Evolutionary conservation across 208 protist genomes (phyloP).

Genomic region (Zelonia costaricensis): DNA sequence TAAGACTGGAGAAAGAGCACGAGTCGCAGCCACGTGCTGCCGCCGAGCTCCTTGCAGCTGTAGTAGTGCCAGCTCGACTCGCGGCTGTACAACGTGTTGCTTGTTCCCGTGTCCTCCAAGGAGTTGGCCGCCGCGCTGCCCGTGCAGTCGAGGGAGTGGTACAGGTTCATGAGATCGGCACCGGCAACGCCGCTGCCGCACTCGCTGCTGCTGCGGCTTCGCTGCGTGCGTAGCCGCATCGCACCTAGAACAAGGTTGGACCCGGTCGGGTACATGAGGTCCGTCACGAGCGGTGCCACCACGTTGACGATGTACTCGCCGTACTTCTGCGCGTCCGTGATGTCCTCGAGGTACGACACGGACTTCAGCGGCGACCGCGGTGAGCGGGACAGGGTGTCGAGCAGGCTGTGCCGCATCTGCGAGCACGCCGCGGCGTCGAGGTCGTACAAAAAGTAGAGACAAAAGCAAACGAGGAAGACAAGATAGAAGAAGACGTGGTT

Average conservation of each 20-base stretch:
- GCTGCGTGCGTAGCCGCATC: slow-evolving; percentile 39
- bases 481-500: slow-evolving; percentile 15
- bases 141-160: slow-evolving; percentile 5
- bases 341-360: slow-evolving; percentile 9
- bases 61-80: slow-evolving; percentile 30
- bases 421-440: not conserved
- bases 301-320: slow-evolving; percentile 32
- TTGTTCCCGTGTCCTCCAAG: slow-evolving; percentile 1
- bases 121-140: slow-evolving; percentile 1
- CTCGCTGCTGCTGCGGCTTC: slow-evolving; percentile 1
- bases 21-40: not conserved
- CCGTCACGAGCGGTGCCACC: slow-evolving; percentile 19
- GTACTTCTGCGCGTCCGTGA: slow-evolving; percentile 30
- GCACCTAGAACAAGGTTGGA: slow-evolving; percentile 30
- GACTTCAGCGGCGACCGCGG: slow-evolving; percentile 26
- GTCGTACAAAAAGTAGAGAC: slow-evolving; percentile 33
- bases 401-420: slow-evolving; percentile 8
- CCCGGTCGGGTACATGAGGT: slow-evolving; percentile 24
- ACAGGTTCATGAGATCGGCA: not conserved
- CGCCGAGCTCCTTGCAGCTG: slow-evolving; percentile 26
- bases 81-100: slow-evolving; percentile 12
- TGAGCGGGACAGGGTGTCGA: slow-evolving; percentile 6
- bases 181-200: not conserved
- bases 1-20: slow-evolving; percentile 29
- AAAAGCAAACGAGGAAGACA: slow-evolving; percentile 33